Evolutionary conservation across 495 filamentous ascomycete species (phyloP).

Genomic region (Neurospora cerealis): DNA sequence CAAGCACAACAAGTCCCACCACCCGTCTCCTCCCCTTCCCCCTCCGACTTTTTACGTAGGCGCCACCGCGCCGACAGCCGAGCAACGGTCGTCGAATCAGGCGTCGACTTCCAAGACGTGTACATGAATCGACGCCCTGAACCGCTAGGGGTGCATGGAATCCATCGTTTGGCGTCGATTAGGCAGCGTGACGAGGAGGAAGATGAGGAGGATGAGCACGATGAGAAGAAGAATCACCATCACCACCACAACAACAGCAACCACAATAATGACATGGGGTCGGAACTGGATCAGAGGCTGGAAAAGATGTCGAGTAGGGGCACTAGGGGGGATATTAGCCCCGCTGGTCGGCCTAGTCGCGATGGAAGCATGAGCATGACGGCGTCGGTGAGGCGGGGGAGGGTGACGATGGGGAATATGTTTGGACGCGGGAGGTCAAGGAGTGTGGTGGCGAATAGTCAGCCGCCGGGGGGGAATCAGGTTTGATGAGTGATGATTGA

Average conservation of each 20-base stretch:
- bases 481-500: background rate
- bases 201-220: slow-evolving; percentile 1
- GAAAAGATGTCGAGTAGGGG: slow-evolving; percentile 10
- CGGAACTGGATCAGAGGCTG: slow-evolving; percentile 5
- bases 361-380: background rate
- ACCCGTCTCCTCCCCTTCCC: background rate
- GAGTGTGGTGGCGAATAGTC: background rate
- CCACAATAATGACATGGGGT: background rate
- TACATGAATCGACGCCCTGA: slow-evolving; percentile 18
- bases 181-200: slow-evolving; percentile 13
- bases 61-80: slow-evolving; percentile 7
- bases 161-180: slow-evolving; percentile 14
- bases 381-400: background rate
- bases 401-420: background rate
- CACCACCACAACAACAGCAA: background rate
- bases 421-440: background rate
- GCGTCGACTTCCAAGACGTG: slow-evolving; percentile 25
- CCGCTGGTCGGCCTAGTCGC: background rate
- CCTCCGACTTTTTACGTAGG: background rate
- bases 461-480: background rate
- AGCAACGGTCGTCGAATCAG: slow-evolving; percentile 19
- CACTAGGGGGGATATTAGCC: background rate
- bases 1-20: background rate
- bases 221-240: background rate
- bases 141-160: background rate